phyloP scores from a whole-genome alignment of 768 basidiomycete species.

The Boletus reticulatus region DNA sequence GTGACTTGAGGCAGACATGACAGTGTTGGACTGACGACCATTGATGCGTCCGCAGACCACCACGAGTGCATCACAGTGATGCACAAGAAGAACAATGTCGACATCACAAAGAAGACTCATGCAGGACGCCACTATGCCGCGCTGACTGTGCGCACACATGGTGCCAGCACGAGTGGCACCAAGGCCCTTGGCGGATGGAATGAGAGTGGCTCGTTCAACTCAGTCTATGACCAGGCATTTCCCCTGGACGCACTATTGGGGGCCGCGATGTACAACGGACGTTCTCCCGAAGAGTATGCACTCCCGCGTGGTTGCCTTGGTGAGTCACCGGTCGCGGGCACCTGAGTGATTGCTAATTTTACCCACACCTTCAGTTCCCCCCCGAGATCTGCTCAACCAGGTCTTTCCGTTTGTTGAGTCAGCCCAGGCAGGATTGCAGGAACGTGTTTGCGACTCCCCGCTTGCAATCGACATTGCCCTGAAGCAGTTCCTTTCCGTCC shows the following conservation, averaged over 20 bases:
- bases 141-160: conserved; percentile 26
- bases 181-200: conserved; percentile 15
- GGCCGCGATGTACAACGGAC: conserved; percentile 28
- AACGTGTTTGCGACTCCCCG: not conserved
- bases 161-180: conserved; percentile 23
- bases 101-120: conserved; percentile 28
- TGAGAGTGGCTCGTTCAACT: not conserved
- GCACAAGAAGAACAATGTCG: conserved; percentile 22
- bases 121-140: conserved; percentile 26
- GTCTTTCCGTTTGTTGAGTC: conserved; percentile 9
- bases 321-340: not conserved
- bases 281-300: conserved; percentile 13
- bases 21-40: not conserved
- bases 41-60: conserved; percentile 12
- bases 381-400: not conserved
- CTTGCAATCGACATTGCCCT: conserved; percentile 19
- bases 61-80: conserved; percentile 23
- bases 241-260: conserved; percentile 21
- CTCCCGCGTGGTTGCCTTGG: conserved; percentile 12
- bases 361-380: conserved; percentile 10
- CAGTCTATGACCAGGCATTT: not conserved
- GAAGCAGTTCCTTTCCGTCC: conserved; percentile 25
- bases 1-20: not conserved
- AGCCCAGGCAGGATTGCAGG: not conserved
- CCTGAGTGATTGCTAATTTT: not conserved